phyloP scores from a whole-genome alignment of 306 rosid genomes.

The Potentilla sterilis region DNA sequence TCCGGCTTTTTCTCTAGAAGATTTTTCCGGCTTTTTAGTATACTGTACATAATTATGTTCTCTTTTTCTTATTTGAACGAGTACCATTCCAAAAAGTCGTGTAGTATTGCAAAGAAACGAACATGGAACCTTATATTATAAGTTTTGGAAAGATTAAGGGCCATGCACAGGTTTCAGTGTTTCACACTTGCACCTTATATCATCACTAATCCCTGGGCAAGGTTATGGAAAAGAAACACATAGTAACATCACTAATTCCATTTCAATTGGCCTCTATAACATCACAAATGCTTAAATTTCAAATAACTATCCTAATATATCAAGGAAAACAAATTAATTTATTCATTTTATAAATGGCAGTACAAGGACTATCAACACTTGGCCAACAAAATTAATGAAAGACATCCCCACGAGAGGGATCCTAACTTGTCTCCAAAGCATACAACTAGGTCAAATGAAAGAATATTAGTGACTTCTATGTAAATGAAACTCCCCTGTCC shows the following conservation, averaged over 20 bases:
- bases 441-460: not conserved
- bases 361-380: not conserved
- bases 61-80: too few relatives aligned
- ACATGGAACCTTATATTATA: too few relatives aligned
- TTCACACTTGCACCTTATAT: not conserved
- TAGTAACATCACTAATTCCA: not conserved
- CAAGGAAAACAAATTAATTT: not conserved
- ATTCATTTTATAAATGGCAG: not conserved
- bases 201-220: not conserved
- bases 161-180: not conserved
- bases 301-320: not conserved
- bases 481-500: constrained; percentile 55
- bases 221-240: not conserved
- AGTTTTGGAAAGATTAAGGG: not conserved
- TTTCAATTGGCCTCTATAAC: not conserved
- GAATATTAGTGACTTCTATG: constrained; percentile 25
- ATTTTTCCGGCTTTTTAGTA: too few relatives aligned
- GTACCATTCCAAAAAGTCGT: too few relatives aligned
- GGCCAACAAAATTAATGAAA: not conserved
- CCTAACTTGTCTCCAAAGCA: not conserved
- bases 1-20: too few relatives aligned
- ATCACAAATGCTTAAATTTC: not conserved
- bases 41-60: too few relatives aligned
- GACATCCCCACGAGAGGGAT: not conserved
- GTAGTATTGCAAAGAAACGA: too few relatives aligned